Percentiles rank a stretch among this genome's conserved stretches.
These are phyloP conservation scores for Eutrema japonicum DNA, from an alignment of 345 rosid genomes.

Conservation along the genomic window DNA sequence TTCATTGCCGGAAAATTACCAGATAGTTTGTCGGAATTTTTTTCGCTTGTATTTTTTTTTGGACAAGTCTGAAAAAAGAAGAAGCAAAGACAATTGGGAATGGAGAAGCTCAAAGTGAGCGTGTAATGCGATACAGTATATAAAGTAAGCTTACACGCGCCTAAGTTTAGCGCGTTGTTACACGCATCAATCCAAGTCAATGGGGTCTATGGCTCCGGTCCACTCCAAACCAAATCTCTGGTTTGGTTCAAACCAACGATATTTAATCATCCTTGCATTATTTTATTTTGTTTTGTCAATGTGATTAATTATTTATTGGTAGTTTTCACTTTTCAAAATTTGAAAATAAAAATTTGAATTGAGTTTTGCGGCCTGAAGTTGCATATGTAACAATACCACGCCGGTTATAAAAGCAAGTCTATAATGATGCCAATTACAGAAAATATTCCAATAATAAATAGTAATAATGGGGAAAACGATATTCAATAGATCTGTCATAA, in stretches of 20 bases:
- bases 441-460: slow-evolving; percentile 23
- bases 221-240: slow-evolving; percentile 12
- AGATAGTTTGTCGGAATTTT: not conserved
- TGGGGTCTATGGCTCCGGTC: slow-evolving; percentile 15
- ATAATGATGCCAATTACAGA: slow-evolving; percentile 37
- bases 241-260: slow-evolving; percentile 10
- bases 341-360: slow-evolving; percentile 27
- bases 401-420: slow-evolving; percentile 19
- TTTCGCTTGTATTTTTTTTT: not conserved
- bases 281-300: slow-evolving; percentile 1
- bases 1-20: slow-evolving; percentile 40
- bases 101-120: slow-evolving; percentile 22
- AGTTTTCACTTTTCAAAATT: slow-evolving; percentile 20
- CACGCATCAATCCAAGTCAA: slow-evolving; percentile 33
- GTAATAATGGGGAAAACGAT: slow-evolving; percentile 36
- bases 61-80: not conserved
- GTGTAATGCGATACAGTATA: slow-evolving; percentile 6
- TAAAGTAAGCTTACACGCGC: slow-evolving; percentile 26
- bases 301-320: slow-evolving; percentile 12
- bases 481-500: slow-evolving; percentile 15
- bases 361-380: slow-evolving; percentile 10
- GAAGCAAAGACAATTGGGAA: slow-evolving; percentile 3
- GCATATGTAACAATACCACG: slow-evolving; percentile 32
- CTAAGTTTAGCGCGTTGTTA: slow-evolving; percentile 21
- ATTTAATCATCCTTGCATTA: not conserved